A percentile compares a stretch with the other conserved stretches of the same genome.
phyloP scores from a whole-genome alignment of 306 rosid genomes.

The Sophora flavescens region DNA sequence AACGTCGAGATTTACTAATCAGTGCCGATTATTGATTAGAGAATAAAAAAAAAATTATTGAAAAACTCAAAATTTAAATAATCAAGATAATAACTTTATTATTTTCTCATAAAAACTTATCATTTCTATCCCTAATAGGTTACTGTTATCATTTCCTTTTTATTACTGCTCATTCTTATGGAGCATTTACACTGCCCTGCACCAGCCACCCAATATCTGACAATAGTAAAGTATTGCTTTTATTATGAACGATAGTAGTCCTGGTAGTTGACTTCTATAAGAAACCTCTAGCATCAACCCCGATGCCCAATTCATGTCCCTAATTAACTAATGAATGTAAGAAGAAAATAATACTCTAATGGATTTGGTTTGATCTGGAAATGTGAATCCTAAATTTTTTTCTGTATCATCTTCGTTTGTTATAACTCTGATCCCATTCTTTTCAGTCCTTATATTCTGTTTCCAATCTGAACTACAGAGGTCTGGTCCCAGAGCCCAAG shows the following conservation, averaged over 20 bases:
- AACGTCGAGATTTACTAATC: no score
- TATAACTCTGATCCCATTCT: slow-evolving; percentile 46
- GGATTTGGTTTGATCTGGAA: slow-evolving; percentile 36
- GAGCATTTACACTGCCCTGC: background rate
- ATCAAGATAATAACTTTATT: no score
- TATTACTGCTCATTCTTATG: no score
- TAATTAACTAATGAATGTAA: slow-evolving; percentile 33
- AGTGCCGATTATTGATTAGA: no score
- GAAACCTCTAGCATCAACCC: slow-evolving; percentile 58
- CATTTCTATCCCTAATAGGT: no score
- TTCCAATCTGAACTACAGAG: slow-evolving; percentile 41
- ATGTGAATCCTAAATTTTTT: slow-evolving; percentile 34
- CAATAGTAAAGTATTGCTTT: background rate
- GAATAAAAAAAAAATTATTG: no score
- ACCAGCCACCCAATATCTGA: background rate
- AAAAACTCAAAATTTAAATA: no score
- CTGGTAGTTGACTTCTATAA: slow-evolving; percentile 57
- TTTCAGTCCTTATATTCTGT: slow-evolving; percentile 57
- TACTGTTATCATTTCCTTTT: no score
- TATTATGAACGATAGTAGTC: slow-evolving; percentile 34
- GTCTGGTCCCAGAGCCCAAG: background rate
- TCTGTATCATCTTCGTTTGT: background rate
- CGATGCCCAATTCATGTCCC: slow-evolving; percentile 51
- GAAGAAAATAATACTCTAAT: slow-evolving; percentile 17
- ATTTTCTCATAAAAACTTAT: no score